Conservation (phyloP, 352 stramenopile species). For the Globisporangium spinosum region DNA sequence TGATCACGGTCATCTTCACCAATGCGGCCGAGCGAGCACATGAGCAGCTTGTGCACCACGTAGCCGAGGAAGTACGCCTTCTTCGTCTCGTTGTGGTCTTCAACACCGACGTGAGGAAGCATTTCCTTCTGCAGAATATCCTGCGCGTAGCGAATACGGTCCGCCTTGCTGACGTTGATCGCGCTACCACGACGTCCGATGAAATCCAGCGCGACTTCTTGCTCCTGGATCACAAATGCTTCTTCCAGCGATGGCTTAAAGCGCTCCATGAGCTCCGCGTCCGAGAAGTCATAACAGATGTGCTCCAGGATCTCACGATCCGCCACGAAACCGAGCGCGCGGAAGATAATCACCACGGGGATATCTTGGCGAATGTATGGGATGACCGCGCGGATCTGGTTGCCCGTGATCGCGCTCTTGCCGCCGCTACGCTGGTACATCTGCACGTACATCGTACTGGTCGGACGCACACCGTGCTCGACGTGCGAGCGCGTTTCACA, state of each 20-base stretch:
- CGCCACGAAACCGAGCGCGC: conserved; percentile 93
- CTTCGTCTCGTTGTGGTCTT: conserved; percentile 97
- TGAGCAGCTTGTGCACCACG: conserved; percentile 99
- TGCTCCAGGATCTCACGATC: conserved; percentile 99
- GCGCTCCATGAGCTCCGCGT: conserved; percentile 98
- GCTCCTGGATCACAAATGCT: conserved; percentile 97
- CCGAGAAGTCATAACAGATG: conserved; percentile 98
- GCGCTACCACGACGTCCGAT: conserved; percentile 95
- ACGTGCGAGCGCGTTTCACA: conserved; percentile 97
- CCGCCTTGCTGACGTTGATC: conserved; percentile 95
- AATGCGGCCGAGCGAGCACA: conserved; percentile 96
- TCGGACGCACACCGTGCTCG: conserved; percentile 93
- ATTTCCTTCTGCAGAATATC: conserved; percentile 99
- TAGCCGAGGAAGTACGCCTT: conserved; percentile 98
- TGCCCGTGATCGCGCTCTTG: conserved; percentile 94
- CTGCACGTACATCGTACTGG: conserved; percentile 97
- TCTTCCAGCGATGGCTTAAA: conserved; percentile 98
- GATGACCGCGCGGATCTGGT: conserved; percentile 97
- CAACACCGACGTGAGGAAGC: conserved; percentile 97
- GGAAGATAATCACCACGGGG: conserved; percentile 99
- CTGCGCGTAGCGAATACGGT: conserved; percentile 98
- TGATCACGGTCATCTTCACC: conserved; percentile 99
- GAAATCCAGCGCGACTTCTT: conserved; percentile 98
- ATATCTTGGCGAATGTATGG: conserved; percentile 99
- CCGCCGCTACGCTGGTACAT: conserved; percentile 97